These are phyloP conservation scores for Acacia crassicarpa DNA, from an alignment of 306 rosid species.

Conservation along the genomic window DNA sequence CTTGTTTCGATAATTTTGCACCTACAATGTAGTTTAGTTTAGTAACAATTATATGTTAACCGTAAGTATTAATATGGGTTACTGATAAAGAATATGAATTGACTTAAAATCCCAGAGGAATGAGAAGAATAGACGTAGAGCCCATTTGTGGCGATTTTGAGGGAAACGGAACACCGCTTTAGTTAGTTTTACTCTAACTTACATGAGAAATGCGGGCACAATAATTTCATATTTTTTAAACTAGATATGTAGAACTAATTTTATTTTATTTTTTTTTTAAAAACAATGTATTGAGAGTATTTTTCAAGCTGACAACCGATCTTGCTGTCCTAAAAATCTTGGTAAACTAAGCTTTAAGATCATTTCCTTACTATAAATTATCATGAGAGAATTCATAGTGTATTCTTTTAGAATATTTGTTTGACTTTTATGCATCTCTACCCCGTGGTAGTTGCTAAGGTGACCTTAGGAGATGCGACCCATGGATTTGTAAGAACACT, in stretches of 20 bases:
- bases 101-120: not conserved
- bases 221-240: not conserved
- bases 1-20: not conserved
- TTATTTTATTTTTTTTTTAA: too few species aligned
- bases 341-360: not conserved
- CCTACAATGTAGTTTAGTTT: not conserved
- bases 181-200: not conserved
- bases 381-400: not conserved
- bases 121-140: not conserved
- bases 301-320: not conserved
- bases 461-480: slow-evolving; percentile 31
- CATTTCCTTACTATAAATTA: not conserved
- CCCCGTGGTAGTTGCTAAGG: slow-evolving; percentile 37
- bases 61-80: not conserved
- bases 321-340: not conserved
- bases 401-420: slow-evolving; percentile 18
- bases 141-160: not conserved
- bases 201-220: not conserved
- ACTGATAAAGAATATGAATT: not conserved
- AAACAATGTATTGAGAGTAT: not conserved
- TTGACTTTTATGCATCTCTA: slow-evolving; percentile 37
- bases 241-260: not conserved
- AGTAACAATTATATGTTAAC: not conserved
- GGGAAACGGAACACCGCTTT: not conserved
- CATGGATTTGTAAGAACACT: slow-evolving; percentile 10